Evolutionary conservation across 441 rosid species (phyloP), one percentile per base, ranked within the genome.

Genomic region (Brassica balearica): DNA sequence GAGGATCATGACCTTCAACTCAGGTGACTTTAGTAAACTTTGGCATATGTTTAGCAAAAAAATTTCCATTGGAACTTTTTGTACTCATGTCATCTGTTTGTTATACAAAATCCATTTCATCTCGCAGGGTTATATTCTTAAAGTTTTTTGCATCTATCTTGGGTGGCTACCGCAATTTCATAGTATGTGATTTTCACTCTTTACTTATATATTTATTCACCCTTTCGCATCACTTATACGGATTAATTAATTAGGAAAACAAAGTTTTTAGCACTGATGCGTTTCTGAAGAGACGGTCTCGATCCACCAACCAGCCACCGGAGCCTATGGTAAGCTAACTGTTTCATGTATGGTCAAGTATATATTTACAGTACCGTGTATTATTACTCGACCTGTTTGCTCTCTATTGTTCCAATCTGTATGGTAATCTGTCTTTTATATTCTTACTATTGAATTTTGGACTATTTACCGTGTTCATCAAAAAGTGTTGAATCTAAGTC

Each of bases 91-190:
- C 38, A 34, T 73, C 63, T 69, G 22, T 56, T 66, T 68, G 51
- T 73, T 60, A 77, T 65, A 43, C 59, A 74, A 60, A 61, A 68
- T 70, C 38, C n/a, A 58, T 65, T 77, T 58, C 72, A 19, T 83
- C 25, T 83, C 78, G 82, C 85, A 86, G 90, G 87, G 87, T 96
- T 69, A 96, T 89, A 84, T 96, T 92, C 84, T 86, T 96, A 61
- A 96, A 89, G 88, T 94, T 91, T 84, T 90, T 96, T 83, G 98
- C 98, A 68, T 94, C 98, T 73, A 85, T 93, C 69, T 84, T 88
- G 82, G 86, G 86, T 78, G 87, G 99, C 89, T 96, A 96, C 82
- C 99, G 97, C 87, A 96, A 96, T 85, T 96, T 96, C 85, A 84
- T 96, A 58, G 99, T 94, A 92, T 61, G 99, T 17, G 64, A 66